Conservation (phyloP, 805 yeast genomes). For the Nakazawaea anatomiae region DNA sequence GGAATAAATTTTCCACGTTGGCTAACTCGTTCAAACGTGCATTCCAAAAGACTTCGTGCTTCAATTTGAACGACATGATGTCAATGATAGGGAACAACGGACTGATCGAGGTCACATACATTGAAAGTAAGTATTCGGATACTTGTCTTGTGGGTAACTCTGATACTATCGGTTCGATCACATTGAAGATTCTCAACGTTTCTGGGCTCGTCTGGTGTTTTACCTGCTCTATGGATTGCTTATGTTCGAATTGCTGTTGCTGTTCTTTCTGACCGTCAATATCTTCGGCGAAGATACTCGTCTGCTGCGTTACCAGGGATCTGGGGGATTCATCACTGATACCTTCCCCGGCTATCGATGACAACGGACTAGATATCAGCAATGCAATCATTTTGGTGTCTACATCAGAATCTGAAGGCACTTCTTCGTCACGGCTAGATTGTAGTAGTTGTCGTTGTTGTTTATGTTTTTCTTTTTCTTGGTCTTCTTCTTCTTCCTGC, state of each 20-base stretch:
- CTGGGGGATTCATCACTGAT: not conserved
- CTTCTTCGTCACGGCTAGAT: not conserved
- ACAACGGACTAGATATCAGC: not conserved
- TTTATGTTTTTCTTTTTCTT: not conserved
- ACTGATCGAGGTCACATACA: constrained; percentile 46
- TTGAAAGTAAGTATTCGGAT: constrained; percentile 40
- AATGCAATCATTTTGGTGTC: not conserved
- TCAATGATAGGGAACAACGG: constrained; percentile 51
- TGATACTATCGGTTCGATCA: constrained; percentile 26
- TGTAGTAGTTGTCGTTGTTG: not conserved
- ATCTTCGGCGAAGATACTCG: not conserved
- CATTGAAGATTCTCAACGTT: constrained; percentile 13
- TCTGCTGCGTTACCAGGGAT: not conserved
- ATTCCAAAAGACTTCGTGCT: constrained; percentile 49
- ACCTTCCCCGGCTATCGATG: not conserved
- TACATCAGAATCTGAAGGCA: no score
- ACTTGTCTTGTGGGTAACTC: constrained; percentile 43
- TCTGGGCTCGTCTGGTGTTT: constrained; percentile 12
- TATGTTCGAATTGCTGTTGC: constrained; percentile 3
- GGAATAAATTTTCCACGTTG: constrained; percentile 17
- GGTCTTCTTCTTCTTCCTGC: not conserved
- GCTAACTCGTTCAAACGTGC: constrained; percentile 18
- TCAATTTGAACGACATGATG: constrained; percentile 35
- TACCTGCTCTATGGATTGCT: no score
- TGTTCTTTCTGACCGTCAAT: not conserved